Conservation (phyloP, 148 eudicot genomes). For the Camellia granthamiana region DNA sequence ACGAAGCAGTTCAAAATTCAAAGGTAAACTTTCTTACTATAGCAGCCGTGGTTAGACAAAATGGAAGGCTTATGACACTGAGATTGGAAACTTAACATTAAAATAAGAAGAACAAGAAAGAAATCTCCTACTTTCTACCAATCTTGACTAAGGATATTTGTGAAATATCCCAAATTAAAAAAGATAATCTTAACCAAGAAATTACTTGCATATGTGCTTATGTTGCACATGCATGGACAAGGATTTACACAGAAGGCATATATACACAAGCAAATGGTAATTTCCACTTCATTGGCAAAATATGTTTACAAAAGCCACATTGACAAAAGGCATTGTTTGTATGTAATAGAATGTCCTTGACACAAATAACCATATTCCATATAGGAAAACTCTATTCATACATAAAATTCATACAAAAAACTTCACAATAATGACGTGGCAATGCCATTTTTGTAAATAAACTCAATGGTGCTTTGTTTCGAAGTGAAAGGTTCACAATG, state of each 20-base stretch:
- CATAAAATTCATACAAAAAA: too few species aligned
- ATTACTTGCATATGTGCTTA: background rate
- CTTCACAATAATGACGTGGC: too few species aligned
- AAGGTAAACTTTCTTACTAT: background rate
- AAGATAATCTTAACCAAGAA: background rate
- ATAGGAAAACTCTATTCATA: too few species aligned
- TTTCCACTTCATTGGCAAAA: too few species aligned
- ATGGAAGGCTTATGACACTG: background rate
- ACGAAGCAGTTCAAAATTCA: background rate
- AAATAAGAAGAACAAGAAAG: background rate
- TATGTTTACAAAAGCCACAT: too few species aligned
- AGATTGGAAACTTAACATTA: background rate
- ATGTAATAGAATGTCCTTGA: too few species aligned
- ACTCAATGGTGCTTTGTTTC: too few species aligned
- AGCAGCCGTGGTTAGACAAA: background rate
- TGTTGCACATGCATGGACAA: background rate
- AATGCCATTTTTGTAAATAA: too few species aligned
- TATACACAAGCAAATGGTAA: too few species aligned
- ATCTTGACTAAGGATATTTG: background rate
- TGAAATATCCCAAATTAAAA: background rate
- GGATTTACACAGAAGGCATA: background rate
- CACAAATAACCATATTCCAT: too few species aligned
- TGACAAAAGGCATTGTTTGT: background rate
- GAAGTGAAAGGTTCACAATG: too few species aligned
- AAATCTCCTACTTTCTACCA: too few species aligned